phyloP scores from a whole-genome alignment of 768 basidiomycete genomes.

The Dioszegia crocea region DNA sequence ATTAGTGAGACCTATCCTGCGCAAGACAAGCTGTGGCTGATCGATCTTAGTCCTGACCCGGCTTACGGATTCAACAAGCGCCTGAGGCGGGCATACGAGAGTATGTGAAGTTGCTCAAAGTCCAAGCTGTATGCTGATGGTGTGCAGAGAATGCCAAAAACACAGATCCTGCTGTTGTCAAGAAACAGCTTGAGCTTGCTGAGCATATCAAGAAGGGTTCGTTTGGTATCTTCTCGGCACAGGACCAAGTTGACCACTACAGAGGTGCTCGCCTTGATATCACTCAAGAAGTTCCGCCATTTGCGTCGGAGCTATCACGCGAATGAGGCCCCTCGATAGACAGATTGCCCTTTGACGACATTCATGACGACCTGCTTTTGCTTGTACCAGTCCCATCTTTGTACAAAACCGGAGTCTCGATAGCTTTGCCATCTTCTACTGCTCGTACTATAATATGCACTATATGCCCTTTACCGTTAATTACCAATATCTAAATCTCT shows the following conservation, averaged over 20 bases:
- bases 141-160: constrained; percentile 44
- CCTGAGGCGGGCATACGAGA: constrained; percentile 46
- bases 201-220: constrained; percentile 50
- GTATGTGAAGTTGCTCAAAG: too few species aligned
- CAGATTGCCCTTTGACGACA: background rate
- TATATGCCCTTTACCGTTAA: too few species aligned
- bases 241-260: constrained; percentile 7
- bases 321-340: constrained; percentile 33
- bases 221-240: background rate
- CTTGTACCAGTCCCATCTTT: too few species aligned
- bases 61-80: constrained; percentile 47
- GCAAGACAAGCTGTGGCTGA: background rate
- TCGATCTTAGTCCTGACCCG: constrained; percentile 42
- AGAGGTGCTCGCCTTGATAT: constrained; percentile 49
- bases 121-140: constrained; percentile 7
- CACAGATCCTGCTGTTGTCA: constrained; percentile 40
- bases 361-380: background rate
- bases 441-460: too few species aligned
- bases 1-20: constrained; percentile 42
- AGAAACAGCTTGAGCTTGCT: constrained; percentile 44
- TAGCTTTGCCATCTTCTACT: too few species aligned
- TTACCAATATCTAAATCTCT: too few species aligned
- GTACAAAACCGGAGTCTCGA: too few species aligned
- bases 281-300: constrained; percentile 48
- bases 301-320: constrained; percentile 41